phyloP scores from a whole-genome alignment of 129 eudicot genomes.

The Pittosporum tobira region DNA sequence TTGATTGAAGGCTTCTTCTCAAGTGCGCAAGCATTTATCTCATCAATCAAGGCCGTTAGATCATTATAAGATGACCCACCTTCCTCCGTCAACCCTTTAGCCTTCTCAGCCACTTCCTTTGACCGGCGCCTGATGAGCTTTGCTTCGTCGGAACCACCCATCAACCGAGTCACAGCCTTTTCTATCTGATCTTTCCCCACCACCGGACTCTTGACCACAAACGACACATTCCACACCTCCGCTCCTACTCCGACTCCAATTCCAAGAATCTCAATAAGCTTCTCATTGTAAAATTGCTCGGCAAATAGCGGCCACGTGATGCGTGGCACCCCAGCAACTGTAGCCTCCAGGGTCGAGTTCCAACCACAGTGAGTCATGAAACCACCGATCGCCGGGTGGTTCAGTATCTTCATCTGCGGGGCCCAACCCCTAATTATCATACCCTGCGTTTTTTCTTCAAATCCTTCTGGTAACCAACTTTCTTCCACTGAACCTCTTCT shows the following conservation, averaged over 20 bases:
- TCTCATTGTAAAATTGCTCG: conserved; percentile 38
- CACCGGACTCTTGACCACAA: conserved; percentile 12
- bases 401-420: conserved; percentile 33
- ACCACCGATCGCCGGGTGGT: conserved; percentile 23
- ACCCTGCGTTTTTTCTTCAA: conserved; percentile 28
- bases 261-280: conserved; percentile 29
- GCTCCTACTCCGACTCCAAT: conserved; percentile 32
- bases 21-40: not conserved
- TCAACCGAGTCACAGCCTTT: conserved; percentile 10
- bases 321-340: conserved; percentile 33
- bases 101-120: conserved; percentile 4
- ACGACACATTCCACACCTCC: conserved; percentile 16
- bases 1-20: too few relatives aligned
- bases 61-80: conserved; percentile 29
- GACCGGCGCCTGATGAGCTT: conserved; percentile 11
- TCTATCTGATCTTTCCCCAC: conserved; percentile 1
- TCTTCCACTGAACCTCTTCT: too few relatives aligned
- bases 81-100: conserved; percentile 19
- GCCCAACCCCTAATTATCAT: conserved; percentile 32
- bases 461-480: conserved; percentile 30
- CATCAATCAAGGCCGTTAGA: conserved; percentile 21
- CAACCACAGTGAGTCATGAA: conserved; percentile 53
- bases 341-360: conserved; percentile 42
- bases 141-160: conserved; percentile 2
- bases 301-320: conserved; percentile 38